Conservation (phyloP, 2,329 filamentous ascomycete species). For the Arachnopeziza araneosa region DNA sequence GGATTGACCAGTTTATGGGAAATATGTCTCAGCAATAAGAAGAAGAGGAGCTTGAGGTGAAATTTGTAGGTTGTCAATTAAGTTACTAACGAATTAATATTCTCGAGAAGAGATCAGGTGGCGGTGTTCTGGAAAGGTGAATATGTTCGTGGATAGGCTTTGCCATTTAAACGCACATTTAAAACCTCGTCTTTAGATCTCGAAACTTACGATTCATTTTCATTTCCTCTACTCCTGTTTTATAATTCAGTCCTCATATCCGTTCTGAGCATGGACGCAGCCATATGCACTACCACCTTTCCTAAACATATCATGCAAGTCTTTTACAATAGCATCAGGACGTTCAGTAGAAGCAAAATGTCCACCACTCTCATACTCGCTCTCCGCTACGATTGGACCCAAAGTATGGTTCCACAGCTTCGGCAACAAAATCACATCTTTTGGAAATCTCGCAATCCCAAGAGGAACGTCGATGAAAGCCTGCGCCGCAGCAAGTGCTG, state of each 20-base stretch:
- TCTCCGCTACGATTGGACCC: constrained; percentile 53
- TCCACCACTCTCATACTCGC: constrained; percentile 23
- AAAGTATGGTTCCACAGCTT: constrained; percentile 49
- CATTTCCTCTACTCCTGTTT: not conserved
- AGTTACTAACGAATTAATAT: too few relatives aligned
- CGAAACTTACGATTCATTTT: too few relatives aligned
- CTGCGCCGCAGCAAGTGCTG: not conserved
- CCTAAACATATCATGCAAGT: constrained; percentile 53
- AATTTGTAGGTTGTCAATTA: too few relatives aligned
- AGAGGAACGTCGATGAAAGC: constrained; percentile 32
- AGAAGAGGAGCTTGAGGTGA: too few relatives aligned
- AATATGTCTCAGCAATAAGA: too few relatives aligned
- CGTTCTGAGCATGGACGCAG: constrained; percentile 18
- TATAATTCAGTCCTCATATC: not conserved
- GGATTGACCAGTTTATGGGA: too few relatives aligned
- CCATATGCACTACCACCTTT: constrained; percentile 38
- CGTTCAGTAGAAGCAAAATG: constrained; percentile 58
- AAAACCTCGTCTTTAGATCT: too few relatives aligned
- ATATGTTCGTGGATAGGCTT: too few relatives aligned
- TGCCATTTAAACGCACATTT: too few relatives aligned
- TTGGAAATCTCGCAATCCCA: constrained; percentile 53
- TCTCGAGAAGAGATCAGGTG: too few relatives aligned
- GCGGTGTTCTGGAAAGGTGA: too few relatives aligned
- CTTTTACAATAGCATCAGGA: constrained; percentile 45
- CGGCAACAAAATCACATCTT: constrained; percentile 50